Base-by-base conservation (phyloP, 345 rosid species). In the Linum lewisii region DNA sequence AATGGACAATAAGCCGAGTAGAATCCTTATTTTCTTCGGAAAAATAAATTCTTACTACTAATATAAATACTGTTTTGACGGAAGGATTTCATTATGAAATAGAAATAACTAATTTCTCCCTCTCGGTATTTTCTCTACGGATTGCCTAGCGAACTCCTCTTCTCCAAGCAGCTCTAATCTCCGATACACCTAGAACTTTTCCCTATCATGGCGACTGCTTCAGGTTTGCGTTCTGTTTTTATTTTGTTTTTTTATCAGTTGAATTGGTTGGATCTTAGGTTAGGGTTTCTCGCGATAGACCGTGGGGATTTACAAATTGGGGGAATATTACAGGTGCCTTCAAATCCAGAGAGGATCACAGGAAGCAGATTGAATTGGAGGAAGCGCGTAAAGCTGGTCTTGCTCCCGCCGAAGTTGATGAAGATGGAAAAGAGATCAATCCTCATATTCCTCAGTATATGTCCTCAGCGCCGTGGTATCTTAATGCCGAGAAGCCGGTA, bases 341-440 rank as follows among this genome's bases (percentile, higher is more conserved):
- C 47, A 84, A 84, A 56, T 84, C 83, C 1, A 77, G 86, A 67
- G 84, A 81, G 76, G 84, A 76, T 51, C 87, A 80, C 38, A 37
- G 90, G 59, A 82, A 81, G 67, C 90, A 82, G 60, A 67, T 84
- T 63, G 87, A 82, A 67, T 75, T 84, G 65, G 87, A 84, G 62
- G 90, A 82, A 68, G 85, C 90, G 0, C 83, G 87, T 32, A 82
- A 82, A 68, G 90, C 90, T 0, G 90, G 90, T 59, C 87, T 84
- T 44, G 90, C 90, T 0, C 85, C 87, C 1, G 87, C 85, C 42
- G 87, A 84, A 77, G 76, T 84, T 21, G 87, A 84, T 47, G 90
- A 79, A 49, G 80, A 79, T 85, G 84, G 85, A 36, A 84, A 80
- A 59, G 82, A 82, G 57, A 72, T 82, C 44, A 82, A 83, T 72